These are phyloP conservation scores for Ceratocystis alfenasii DNA, from an alignment of 2,329 filamentous ascomycete species.

Conservation along the genomic window DNA sequence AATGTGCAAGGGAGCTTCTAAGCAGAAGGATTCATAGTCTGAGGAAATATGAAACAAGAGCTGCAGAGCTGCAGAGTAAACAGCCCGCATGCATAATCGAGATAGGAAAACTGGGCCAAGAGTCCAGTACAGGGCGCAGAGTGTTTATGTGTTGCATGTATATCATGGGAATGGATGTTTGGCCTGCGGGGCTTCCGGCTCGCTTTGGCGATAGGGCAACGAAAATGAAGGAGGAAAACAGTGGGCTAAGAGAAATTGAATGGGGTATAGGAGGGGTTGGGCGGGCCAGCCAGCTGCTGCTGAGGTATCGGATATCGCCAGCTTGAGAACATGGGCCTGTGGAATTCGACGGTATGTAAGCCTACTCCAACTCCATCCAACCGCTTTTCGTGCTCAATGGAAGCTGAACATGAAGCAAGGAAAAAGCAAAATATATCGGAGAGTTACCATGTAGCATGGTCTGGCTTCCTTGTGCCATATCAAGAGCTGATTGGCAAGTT, in stretches of 20 bases:
- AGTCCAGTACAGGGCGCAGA: background rate
- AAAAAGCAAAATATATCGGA: background rate
- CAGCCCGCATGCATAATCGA: slow-evolving; percentile 6
- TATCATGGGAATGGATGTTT: background rate
- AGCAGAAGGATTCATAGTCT: background rate
- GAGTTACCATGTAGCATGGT: background rate
- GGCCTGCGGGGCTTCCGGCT: background rate
- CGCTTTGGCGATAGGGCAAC: background rate
- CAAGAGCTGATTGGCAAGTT: background rate
- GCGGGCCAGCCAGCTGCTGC: no score
- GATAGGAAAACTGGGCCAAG: background rate
- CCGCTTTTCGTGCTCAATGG: background rate
- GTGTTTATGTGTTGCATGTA: background rate
- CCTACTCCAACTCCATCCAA: no score
- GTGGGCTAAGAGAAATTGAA: background rate
- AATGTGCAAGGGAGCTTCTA: background rate
- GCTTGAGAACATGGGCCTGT: background rate
- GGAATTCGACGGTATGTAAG: no score
- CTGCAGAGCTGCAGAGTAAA: background rate
- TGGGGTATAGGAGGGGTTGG: background rate
- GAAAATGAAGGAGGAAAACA: background rate
- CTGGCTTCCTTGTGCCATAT: background rate
- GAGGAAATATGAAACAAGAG: background rate
- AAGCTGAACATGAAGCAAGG: slow-evolving; percentile 1
- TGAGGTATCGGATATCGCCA: background rate